Percentiles rank a stretch among this genome's conserved stretches.
These are phyloP conservation scores for Pythium periplocum DNA, from an alignment of 352 stramenopile genomes.

Conservation along the genomic window DNA sequence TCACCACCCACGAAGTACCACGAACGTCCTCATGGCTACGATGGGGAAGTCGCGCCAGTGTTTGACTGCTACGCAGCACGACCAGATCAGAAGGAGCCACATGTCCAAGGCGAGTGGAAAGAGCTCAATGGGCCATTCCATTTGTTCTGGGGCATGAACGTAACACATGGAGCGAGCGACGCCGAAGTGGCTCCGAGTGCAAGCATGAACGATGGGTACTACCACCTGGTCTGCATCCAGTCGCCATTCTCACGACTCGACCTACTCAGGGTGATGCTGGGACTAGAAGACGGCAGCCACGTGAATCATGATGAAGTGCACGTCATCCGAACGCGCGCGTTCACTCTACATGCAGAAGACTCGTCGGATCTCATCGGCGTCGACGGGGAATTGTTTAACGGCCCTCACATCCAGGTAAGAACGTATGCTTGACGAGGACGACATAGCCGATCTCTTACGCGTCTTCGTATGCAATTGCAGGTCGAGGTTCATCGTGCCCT, in stretches of 20 bases:
- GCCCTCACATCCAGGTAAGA: conserved; percentile 19
- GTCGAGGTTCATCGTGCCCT: conserved; percentile 25
- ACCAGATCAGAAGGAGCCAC: conserved; percentile 13
- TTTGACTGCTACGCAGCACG: conserved; percentile 19
- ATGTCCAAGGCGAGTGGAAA: conserved; percentile 22
- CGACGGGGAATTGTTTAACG: conserved; percentile 30
- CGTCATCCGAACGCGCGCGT: conserved; percentile 31
- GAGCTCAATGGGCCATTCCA: conserved; percentile 26
- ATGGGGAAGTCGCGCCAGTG: conserved; percentile 16
- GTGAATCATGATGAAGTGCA: conserved; percentile 20
- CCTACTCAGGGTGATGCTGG: conserved; percentile 23
- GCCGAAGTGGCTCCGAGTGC: conserved; percentile 22
- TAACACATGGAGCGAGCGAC: conserved; percentile 25
- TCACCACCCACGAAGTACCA: conserved; percentile 15
- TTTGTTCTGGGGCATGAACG: conserved; percentile 41
- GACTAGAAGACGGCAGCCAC: conserved; percentile 23
- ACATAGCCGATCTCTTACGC: neutral
- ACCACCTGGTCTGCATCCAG: conserved; percentile 18
- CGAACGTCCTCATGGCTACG: conserved; percentile 20
- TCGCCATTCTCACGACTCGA: conserved; percentile 17
- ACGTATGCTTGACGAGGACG: too few species aligned
- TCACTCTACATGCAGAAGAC: conserved; percentile 25
- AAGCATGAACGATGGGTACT: conserved; percentile 29
- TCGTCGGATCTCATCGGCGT: conserved; percentile 20
- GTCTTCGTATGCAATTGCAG: conserved; percentile 2